Conservation (phyloP, 257 asterid species). For the Solanum okadae region DNA sequence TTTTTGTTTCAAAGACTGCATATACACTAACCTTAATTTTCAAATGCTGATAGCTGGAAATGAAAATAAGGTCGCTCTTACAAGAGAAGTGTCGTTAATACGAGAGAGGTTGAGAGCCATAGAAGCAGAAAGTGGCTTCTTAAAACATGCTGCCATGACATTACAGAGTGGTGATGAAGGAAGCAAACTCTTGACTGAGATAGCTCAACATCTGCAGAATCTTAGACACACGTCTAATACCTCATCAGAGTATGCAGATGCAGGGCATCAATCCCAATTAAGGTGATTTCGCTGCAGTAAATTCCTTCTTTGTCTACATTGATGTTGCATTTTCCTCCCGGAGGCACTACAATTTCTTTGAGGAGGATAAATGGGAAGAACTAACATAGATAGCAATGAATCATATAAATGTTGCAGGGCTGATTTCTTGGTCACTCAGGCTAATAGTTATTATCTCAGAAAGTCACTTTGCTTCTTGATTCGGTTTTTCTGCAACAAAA, state of each 20-base stretch:
- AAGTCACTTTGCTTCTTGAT: background rate
- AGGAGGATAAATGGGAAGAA: background rate
- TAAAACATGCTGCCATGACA: slow-evolving; percentile 73
- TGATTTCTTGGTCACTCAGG: background rate
- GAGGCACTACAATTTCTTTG: background rate
- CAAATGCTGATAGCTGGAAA: slow-evolving; percentile 5
- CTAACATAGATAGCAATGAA: background rate
- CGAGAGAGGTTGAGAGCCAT: slow-evolving; percentile 48
- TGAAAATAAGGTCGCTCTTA: slow-evolving; percentile 20
- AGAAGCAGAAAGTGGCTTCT: slow-evolving; percentile 63
- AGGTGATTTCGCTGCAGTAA: background rate
- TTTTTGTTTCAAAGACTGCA: background rate
- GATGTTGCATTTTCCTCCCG: background rate
- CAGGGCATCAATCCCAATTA: background rate
- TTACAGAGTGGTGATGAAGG: slow-evolving; percentile 68
- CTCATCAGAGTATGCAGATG: background rate
- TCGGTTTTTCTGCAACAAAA: background rate
- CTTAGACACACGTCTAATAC: slow-evolving; percentile 30
- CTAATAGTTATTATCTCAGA: background rate
- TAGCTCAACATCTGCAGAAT: slow-evolving; percentile 63
- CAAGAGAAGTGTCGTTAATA: slow-evolving; percentile 41
- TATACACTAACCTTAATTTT: background rate
- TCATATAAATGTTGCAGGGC: background rate
- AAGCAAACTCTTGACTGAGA: slow-evolving; percentile 59
- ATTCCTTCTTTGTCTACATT: background rate